Conservation (phyloP, 2,329 filamentous ascomycete species). For the Scytalidium sp. region DNA sequence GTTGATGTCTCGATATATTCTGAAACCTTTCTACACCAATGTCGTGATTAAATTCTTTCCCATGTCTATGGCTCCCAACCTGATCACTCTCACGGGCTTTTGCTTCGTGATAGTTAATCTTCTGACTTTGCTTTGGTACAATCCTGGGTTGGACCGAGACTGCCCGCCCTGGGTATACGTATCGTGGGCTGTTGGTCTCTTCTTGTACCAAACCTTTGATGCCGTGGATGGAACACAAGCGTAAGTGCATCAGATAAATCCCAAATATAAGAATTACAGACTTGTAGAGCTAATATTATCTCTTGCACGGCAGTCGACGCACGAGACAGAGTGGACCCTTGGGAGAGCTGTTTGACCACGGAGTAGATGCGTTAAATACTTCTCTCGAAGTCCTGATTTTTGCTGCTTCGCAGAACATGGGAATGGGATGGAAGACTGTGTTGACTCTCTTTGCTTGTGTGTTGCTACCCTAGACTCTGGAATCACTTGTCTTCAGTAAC, state of each 20-base stretch:
- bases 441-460: conserved; percentile 77
- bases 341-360: conserved; percentile 96
- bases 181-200: conserved; percentile 84
- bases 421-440: conserved; percentile 87
- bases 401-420: conserved; percentile 87
- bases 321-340: conserved; percentile 91
- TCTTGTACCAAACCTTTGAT: conserved; percentile 97
- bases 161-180: conserved; percentile 95
- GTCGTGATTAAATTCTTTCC: conserved; percentile 93
- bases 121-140: conserved; percentile 92
- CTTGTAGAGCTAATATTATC: conserved; percentile 7
- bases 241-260: conserved; percentile 46
- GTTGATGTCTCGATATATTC: conserved; percentile 82
- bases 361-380: conserved; percentile 95
- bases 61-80: conserved; percentile 85
- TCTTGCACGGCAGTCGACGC: conserved; percentile 56
- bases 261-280: background rate
- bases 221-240: conserved; percentile 94
- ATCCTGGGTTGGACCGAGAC: conserved; percentile 88
- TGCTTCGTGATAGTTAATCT: conserved; percentile 86
- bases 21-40: conserved; percentile 97
- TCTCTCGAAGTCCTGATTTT: conserved; percentile 92
- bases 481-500: background rate
- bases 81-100: conserved; percentile 90
- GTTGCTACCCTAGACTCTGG: conserved; percentile 24